These are phyloP conservation scores for Cyclocybe aegerita DNA, from an alignment of 768 basidiomycete species.

Conservation along the genomic window DNA sequence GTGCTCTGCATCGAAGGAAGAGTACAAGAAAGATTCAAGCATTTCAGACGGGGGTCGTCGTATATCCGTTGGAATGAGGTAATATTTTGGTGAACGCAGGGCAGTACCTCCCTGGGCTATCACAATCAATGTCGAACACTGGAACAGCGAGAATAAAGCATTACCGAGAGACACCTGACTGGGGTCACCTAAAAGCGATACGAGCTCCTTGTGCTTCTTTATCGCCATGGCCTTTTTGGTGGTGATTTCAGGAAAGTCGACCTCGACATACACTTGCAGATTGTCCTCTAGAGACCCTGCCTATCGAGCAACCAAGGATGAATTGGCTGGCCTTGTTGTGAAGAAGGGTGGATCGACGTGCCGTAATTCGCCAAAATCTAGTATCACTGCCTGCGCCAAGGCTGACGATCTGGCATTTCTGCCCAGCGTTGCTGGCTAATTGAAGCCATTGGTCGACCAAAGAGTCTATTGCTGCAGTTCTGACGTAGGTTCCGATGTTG, in stretches of 20 bases:
- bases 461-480: conserved; percentile 76
- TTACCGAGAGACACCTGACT: conserved; percentile 43
- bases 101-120: conserved; percentile 63
- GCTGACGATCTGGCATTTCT: conserved; percentile 83
- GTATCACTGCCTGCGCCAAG: conserved; percentile 96
- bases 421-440: conserved; percentile 39
- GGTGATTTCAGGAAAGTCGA: conserved; percentile 90
- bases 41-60: conserved; percentile 52
- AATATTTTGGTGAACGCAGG: conserved; percentile 56
- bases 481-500: conserved; percentile 91
- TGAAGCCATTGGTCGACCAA: conserved; percentile 69
- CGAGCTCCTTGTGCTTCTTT: conserved; percentile 61
- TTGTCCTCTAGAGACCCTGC: conserved; percentile 49
- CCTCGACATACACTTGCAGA: conserved; percentile 72
- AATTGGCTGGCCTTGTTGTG: conserved; percentile 9
- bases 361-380: conserved; percentile 88
- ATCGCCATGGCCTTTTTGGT: conserved; percentile 82
- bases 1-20: conserved; percentile 8
- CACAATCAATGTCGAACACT: conserved; percentile 3
- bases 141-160: conserved; percentile 1
- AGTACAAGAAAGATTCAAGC: conserved; percentile 35
- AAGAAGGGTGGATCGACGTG: conserved; percentile 39
- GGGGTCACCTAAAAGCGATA: conserved; percentile 46
- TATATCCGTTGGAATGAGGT: conserved; percentile 78
- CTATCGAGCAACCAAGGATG: conserved; percentile 38